A percentile compares a stretch with the other conserved stretches of the same genome.
phyloP scores from a whole-genome alignment of 768 basidiomycete genomes.

The Pulveroboletus frians region DNA sequence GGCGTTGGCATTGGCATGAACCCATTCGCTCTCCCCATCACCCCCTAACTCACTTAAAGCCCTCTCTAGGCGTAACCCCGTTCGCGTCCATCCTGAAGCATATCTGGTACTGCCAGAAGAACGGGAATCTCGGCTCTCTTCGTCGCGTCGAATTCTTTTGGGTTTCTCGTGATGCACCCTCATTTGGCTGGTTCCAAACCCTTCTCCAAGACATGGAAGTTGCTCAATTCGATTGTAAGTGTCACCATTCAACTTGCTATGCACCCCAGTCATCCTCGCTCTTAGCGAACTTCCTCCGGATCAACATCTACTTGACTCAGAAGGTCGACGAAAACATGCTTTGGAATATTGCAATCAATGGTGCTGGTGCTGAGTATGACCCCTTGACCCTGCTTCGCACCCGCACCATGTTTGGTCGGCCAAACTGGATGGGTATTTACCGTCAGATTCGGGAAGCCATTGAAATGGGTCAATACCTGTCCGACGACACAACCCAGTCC shows the following conservation, averaged over 20 bases:
- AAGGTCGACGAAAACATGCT: slow-evolving; percentile 83
- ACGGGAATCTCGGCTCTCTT: slow-evolving; percentile 69
- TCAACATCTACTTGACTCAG: slow-evolving; percentile 87
- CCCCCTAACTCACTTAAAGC: neutral
- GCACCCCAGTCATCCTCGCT: slow-evolving; percentile 8
- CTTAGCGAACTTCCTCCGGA: slow-evolving; percentile 84
- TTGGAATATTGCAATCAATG: slow-evolving; percentile 88
- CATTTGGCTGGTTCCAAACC: slow-evolving; percentile 96
- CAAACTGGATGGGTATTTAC: slow-evolving; percentile 85
- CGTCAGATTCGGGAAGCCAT: slow-evolving; percentile 69
- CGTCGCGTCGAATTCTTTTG: slow-evolving; percentile 93
- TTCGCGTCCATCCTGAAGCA: slow-evolving; percentile 94
- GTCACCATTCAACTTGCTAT: neutral
- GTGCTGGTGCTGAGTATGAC: slow-evolving; percentile 80
- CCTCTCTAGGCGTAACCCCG: slow-evolving; percentile 71
- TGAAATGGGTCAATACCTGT: slow-evolving; percentile 76
- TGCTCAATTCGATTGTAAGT: slow-evolving; percentile 84
- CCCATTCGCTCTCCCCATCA: neutral
- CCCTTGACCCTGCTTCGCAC: slow-evolving; percentile 84
- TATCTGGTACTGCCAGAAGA: slow-evolving; percentile 90
- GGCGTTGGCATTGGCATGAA: slow-evolving; percentile 86
- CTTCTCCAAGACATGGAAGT: slow-evolving; percentile 84
- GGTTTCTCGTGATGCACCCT: slow-evolving; percentile 91
- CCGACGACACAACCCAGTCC: slow-evolving; percentile 70
- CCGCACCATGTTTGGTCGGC: slow-evolving; percentile 88